Percentiles rank a stretch among this genome's conserved stretches.
Conservation (phyloP, 2,329 filamentous ascomycete species). For the Talaromyces sp. region DNA sequence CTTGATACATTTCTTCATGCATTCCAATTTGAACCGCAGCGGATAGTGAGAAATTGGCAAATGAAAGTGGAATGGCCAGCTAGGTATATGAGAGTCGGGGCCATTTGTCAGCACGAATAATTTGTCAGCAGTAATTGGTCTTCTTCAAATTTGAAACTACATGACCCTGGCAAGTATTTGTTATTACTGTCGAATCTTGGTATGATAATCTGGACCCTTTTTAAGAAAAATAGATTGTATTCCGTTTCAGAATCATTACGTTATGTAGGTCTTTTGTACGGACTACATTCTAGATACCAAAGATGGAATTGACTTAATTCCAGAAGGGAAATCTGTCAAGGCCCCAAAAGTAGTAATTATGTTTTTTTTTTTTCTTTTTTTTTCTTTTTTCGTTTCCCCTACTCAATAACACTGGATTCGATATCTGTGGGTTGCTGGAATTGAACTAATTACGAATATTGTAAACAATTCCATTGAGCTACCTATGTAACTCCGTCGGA, state of each 20-base stretch:
- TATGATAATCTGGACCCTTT: too few species aligned
- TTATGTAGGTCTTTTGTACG: too few species aligned
- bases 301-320: too few species aligned
- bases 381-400: not conserved
- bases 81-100: not conserved
- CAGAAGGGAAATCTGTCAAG: too few species aligned
- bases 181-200: not conserved
- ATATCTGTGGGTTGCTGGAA: not conserved
- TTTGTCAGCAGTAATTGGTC: not conserved
- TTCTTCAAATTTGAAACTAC: not conserved
- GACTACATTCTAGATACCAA: too few species aligned
- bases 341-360: not conserved
- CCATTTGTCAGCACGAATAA: not conserved
- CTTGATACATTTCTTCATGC: slow-evolving; percentile 6
- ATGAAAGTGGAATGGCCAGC: not conserved
- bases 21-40: not conserved
- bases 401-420: not conserved
- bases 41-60: not conserved
- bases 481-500: not conserved
- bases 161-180: not conserved
- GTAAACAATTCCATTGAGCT: not conserved
- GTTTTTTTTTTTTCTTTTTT: too few species aligned
- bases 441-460: not conserved
- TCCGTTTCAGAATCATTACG: too few species aligned
- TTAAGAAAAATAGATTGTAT: too few species aligned